These are phyloP conservation scores for Artomyces pyxidatus DNA, from an alignment of 768 basidiomycete species.

Conservation along the genomic window DNA sequence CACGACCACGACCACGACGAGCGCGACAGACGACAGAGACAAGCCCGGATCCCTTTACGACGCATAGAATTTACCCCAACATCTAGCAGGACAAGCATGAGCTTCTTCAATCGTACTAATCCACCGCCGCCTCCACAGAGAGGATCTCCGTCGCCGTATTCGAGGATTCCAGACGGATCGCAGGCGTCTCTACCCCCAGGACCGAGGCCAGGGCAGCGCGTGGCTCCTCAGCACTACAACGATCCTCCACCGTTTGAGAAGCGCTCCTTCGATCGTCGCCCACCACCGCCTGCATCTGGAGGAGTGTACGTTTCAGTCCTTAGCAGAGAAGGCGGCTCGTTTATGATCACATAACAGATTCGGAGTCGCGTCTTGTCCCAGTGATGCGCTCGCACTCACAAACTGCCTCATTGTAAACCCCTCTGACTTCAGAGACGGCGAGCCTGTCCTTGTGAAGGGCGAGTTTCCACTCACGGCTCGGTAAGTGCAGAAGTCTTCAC, in stretches of 20 bases:
- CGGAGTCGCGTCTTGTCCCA: slow-evolving; percentile 19
- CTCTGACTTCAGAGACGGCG: slow-evolving; percentile 62
- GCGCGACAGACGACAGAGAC: too few species aligned
- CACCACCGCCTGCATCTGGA: slow-evolving; percentile 8
- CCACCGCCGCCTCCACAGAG: slow-evolving; percentile 3
- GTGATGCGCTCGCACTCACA: slow-evolving; percentile 51
- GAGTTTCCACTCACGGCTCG: slow-evolving; percentile 63
- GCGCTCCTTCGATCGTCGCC: slow-evolving; percentile 16
- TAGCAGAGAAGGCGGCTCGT: too few species aligned
- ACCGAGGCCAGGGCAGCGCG: slow-evolving; percentile 14
- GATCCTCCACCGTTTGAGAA: slow-evolving; percentile 25
- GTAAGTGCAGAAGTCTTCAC: slow-evolving; percentile 32
- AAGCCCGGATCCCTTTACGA: too few species aligned
- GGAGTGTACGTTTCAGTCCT: slow-evolving; percentile 20
- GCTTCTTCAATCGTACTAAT: slow-evolving; percentile 10
- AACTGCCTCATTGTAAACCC: slow-evolving; percentile 80
- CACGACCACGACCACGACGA: too few species aligned
- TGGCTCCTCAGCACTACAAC: slow-evolving; percentile 19
- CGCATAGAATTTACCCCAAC: too few species aligned
- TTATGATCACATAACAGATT: slow-evolving; percentile 17
- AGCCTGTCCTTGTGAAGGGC: slow-evolving; percentile 72
- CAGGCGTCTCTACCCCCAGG: slow-evolving; percentile 9
- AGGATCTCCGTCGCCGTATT: slow-evolving; percentile 11
- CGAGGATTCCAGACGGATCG: slow-evolving; percentile 11
- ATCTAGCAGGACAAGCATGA: slow-evolving; percentile 11